These are phyloP conservation scores for Backusella sp. DNA, from an alignment of 192 early-diverging fungal genomes.

Conservation along the genomic window DNA sequence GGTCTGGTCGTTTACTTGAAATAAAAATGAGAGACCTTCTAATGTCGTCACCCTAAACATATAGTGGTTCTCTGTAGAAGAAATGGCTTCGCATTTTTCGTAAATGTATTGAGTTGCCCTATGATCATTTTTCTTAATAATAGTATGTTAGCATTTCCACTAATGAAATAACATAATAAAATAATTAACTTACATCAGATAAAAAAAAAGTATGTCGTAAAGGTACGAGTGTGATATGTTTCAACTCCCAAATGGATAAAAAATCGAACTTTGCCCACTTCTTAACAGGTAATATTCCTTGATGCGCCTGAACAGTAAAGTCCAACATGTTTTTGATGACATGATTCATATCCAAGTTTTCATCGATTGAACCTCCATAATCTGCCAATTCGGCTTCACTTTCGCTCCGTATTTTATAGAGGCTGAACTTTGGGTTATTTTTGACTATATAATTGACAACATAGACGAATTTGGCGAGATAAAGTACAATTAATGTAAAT, in stretches of 20 bases:
- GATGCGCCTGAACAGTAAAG: constrained; percentile 13
- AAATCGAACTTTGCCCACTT: constrained; percentile 14
- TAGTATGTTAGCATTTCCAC: neutral
- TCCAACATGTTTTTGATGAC: constrained; percentile 16
- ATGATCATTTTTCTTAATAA: constrained; percentile 1
- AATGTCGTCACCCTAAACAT: constrained; percentile 19
- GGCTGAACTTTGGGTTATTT: neutral
- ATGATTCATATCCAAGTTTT: neutral
- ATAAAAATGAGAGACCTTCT: neutral
- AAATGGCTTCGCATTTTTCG: neutral
- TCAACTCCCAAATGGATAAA: constrained; percentile 35
- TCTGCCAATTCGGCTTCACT: neutral
- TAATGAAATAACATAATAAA: neutral
- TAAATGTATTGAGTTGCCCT: constrained; percentile 16
- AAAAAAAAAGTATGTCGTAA: constrained; percentile 22
- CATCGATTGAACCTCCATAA: neutral
- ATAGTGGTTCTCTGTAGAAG: neutral
- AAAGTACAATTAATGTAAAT: constrained; percentile 21
- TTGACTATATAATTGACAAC: neutral
- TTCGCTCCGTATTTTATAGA: neutral
- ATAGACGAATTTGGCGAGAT: constrained; percentile 12
- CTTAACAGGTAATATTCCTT: constrained; percentile 30
- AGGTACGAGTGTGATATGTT: constrained; percentile 26
- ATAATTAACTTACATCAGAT: constrained; percentile 21
- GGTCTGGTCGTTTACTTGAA: constrained; percentile 27